Conservation (phyloP, 495 filamentous ascomycete species). For the Penicillium salamii region DNA sequence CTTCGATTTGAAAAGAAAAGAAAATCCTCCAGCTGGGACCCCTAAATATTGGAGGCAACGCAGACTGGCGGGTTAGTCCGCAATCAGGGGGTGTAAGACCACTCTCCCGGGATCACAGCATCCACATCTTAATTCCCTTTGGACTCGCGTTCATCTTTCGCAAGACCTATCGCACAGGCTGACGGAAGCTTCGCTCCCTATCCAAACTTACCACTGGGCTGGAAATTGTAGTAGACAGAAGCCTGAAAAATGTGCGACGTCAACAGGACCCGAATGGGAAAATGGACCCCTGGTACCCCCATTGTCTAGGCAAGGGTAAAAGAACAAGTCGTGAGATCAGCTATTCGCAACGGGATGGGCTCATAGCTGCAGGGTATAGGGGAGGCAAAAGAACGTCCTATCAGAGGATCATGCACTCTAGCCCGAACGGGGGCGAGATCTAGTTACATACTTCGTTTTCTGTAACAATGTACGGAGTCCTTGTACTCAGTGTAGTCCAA, state of each 20-base stretch:
- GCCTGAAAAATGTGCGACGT: slow-evolving; percentile 7
- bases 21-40: no score
- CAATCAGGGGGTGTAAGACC: slow-evolving; percentile 8
- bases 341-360: background rate
- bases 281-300: background rate
- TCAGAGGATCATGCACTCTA: background rate
- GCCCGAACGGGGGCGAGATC: background rate
- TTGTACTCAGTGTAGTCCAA: no score
- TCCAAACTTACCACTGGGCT: slow-evolving; percentile 12
- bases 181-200: slow-evolving; percentile 5
- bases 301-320: slow-evolving; percentile 1
- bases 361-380: slow-evolving; percentile 15
- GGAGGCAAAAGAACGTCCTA: background rate
- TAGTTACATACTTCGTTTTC: no score
- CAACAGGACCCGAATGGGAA: slow-evolving; percentile 9
- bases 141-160: no score
- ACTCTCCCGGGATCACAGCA: slow-evolving; percentile 14
- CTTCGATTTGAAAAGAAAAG: background rate
- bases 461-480: no score
- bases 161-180: no score
- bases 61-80: slow-evolving; percentile 1
- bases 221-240: slow-evolving; percentile 9
- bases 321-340: background rate
- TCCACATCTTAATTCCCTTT: background rate
- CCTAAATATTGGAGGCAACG: slow-evolving; percentile 1